Evolutionary conservation across 495 filamentous ascomycete species (phyloP), one percentile per base, ranked within the genome.

Genomic region (Lepidopterella palustris): DNA sequence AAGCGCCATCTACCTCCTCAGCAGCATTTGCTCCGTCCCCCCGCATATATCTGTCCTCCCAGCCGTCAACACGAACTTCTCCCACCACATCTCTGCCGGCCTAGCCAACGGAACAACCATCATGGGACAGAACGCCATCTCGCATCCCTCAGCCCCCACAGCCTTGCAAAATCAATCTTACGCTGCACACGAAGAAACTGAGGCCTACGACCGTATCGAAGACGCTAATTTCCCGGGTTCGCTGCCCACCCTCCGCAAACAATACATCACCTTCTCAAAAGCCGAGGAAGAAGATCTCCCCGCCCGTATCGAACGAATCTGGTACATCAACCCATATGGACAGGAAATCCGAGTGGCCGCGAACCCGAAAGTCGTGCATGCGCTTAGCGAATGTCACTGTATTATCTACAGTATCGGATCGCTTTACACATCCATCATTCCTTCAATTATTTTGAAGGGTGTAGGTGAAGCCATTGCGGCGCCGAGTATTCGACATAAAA

Each of bases 321-420:
- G 89, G 90, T 97, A 97, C 75, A 97, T 97, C 73, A 97, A 96
- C 71, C 90, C 90, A 1, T 97, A 96, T 74, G 92, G 92, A 25
- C 82, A 86, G 65, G 91, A 96, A 72, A 96, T 97, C 69, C 80
- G 84, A 24, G 88, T 88, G 0, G 73, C 82, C 0, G 86, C 89
- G 1, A 97, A 95, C 67, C 86, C 89, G 0, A 84, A 88, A 24
- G 90, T 92, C 0, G 62, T 96, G 2, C 77, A 80, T 8, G 82
- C 87, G 25, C 68, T 97, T 0, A 69, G 76, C 13, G 70, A 72
- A 28, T 80, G 88, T 0, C 77, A 82, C 29, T 82, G 83, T 10
- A 79, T 97, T 18, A 81, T 97, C 57, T 97, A 95, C 74, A 90
- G 87, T 67, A 95, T 97, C 60, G 92, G 93, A 42, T 88, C 84